A percentile compares a stretch with the other conserved stretches of the same genome.
phyloP scores from a whole-genome alignment of 2,329 filamentous ascomycete genomes.

The Parafenestella ontariensis region DNA sequence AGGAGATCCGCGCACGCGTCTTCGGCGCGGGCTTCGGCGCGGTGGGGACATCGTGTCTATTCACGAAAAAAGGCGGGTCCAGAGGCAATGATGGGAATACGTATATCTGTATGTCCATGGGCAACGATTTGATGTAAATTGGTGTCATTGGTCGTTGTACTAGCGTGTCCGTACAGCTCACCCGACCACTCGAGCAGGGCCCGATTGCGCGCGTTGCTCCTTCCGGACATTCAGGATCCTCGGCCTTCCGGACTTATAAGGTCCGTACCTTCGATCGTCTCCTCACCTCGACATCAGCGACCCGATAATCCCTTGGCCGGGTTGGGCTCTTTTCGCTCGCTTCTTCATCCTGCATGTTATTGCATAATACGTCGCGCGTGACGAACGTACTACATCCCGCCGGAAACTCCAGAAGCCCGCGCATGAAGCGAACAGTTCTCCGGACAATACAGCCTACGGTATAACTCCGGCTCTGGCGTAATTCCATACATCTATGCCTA shows the following conservation, averaged over 20 bases:
- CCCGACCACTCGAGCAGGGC: too few relatives aligned
- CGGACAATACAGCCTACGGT: background rate
- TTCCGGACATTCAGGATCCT: background rate
- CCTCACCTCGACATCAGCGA: background rate
- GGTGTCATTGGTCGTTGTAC: background rate
- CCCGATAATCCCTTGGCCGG: background rate
- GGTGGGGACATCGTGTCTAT: background rate
- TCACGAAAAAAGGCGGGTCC: background rate
- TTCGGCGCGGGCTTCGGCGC: background rate
- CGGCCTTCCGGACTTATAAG: background rate
- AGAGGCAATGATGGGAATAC: background rate
- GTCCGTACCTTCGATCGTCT: background rate
- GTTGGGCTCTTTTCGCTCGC: too few relatives aligned
- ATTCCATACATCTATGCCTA: slow-evolving; percentile 3
- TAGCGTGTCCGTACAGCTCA: too few relatives aligned
- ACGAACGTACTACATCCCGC: background rate
- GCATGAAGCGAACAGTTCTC: background rate
- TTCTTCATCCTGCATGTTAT: background rate
- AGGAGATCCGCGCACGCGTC: too few relatives aligned
- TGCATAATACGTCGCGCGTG: too few relatives aligned
- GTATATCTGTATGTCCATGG: background rate
- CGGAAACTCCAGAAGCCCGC: background rate
- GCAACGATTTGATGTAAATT: too few relatives aligned
- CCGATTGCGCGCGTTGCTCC: background rate
- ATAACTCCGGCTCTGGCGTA: background rate